A percentile compares a stretch with the other conserved stretches of the same genome.
Evolutionary conservation across 305 asterid genomes (phyloP).

Genomic region (Coffea humblotiana): DNA sequence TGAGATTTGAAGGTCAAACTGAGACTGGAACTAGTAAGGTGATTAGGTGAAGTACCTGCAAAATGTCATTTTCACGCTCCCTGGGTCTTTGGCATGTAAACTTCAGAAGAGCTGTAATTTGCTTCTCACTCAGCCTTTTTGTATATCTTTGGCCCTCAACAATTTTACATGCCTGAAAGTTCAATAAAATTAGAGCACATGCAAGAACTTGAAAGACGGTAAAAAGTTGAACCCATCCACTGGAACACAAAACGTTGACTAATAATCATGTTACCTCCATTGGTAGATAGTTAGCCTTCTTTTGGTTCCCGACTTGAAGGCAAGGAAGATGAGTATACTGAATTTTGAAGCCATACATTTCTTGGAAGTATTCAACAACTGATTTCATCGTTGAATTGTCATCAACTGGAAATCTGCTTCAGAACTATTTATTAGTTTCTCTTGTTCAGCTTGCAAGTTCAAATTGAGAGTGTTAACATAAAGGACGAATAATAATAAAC

Average conservation of each 20-base stretch:
- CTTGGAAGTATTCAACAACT: slow-evolving; percentile 90
- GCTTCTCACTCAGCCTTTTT: slow-evolving; percentile 91
- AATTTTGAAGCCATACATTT: slow-evolving; percentile 88
- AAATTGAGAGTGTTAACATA: not conserved
- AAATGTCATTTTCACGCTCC: slow-evolving; percentile 82
- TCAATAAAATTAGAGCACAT: slow-evolving; percentile 16
- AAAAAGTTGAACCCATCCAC: not conserved
- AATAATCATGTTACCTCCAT: slow-evolving; percentile 71
- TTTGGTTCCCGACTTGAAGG: slow-evolving; percentile 99
- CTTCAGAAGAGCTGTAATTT: slow-evolving; percentile 86
- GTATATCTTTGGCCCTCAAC: slow-evolving; percentile 98
- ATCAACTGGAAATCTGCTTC: slow-evolving; percentile 91
- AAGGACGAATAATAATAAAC: not conserved
- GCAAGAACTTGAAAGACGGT: slow-evolving; percentile 1
- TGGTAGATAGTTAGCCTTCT: slow-evolving; percentile 96
- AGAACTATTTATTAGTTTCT: not conserved
- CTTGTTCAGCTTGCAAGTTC: not conserved
- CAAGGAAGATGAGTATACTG: slow-evolving; percentile 96
- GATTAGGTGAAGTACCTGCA: slow-evolving; percentile 54
- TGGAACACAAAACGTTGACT: not conserved
- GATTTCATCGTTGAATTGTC: slow-evolving; percentile 89
- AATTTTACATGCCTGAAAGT: slow-evolving; percentile 85
- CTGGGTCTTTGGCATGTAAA: slow-evolving; percentile 97
- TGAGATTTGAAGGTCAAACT: not conserved
- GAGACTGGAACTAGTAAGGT: not conserved